Base-by-base conservation (phyloP, 345 rosid species). In the Populus pruinosa region DNA sequence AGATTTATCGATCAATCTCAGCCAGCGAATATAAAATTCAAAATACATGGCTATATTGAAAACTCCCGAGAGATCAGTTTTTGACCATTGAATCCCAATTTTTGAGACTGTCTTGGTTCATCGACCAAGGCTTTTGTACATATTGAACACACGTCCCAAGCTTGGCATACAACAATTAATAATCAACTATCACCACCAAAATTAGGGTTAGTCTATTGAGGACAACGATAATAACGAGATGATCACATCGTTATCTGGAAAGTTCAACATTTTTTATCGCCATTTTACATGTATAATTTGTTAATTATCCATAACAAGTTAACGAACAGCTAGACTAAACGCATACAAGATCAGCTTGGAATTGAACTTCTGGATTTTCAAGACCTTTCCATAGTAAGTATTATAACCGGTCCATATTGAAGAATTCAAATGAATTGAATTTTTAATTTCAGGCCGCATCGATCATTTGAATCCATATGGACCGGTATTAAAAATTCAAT, bases 11-110 rank as follows among this genome's bases (percentile, higher is more conserved):
- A 33, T 33, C 36, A 33, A 33, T 4, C 36, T 33, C 0, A 38
- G 39, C 39, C 44, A 41, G 12, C 20, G 59, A 50, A 25, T 36
- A n/a, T 66, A 65, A 70, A 69, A 80, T 80, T 74, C 41, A 74
- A 80, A 13, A 12, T 5, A 25, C 36, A 29, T 29, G 67, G 69
- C 43, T 66, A 20, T 21, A 50, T 79, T 69, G 83, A 74, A 66
- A 43, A 41, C 77, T 83, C 18, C 76, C 0, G 8, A 41, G 69
- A 35, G 36, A 31, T 17, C 70, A 21, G 63, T 14, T 13, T 35
- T 78, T 83, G 79, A 78, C 80, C 76, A 23, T 80, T 71, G 82
- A 49, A 77, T 36, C 56, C n/a, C 27, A 41, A 29, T 41, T 39
- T 33, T 27, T 18, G 69, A 74, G 69, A 36, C 61, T 18, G 61